A percentile compares a stretch with the other conserved stretches of the same genome.
phyloP scores from a whole-genome alignment of 1,139 yeast genomes.

The Scheffersomyces lignicola region DNA sequence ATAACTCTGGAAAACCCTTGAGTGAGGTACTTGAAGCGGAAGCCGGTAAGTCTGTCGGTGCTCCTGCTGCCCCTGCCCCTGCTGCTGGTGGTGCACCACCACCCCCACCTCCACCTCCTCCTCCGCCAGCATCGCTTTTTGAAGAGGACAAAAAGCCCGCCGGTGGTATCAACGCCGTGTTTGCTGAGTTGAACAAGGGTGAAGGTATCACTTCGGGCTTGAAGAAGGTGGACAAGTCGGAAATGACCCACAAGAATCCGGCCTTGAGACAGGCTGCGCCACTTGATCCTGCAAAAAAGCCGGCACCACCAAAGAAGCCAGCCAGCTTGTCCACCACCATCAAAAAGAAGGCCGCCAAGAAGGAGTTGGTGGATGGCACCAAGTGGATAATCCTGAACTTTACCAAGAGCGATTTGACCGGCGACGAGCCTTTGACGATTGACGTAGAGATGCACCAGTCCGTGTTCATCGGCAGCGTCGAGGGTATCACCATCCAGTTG shows the following conservation, averaged over 20 bases:
- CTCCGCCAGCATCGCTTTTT: constrained; percentile 69
- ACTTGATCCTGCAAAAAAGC: constrained; percentile 43
- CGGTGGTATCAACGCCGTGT: constrained; percentile 83
- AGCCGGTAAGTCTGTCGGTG: constrained; percentile 8
- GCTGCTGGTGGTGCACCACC: constrained; percentile 12
- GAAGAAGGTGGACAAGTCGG: constrained; percentile 88
- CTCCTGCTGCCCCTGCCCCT: constrained; percentile 19
- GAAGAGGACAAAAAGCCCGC: constrained; percentile 35
- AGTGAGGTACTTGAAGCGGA: constrained; percentile 28
- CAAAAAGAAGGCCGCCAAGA: constrained; percentile 62
- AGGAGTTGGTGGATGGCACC: constrained; percentile 79
- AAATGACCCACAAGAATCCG: constrained; percentile 95
- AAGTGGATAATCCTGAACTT: constrained; percentile 85
- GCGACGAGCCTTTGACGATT: constrained; percentile 56
- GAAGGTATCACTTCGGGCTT: constrained; percentile 79
- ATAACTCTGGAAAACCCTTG: constrained; percentile 51
- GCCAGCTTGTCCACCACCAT: constrained; percentile 43
- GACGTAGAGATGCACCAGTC: constrained; percentile 87
- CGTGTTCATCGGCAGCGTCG: constrained; percentile 82
- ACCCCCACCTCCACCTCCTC: constrained; percentile 67
- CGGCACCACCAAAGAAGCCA: constrained; percentile 78
- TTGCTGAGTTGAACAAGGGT: constrained; percentile 88
- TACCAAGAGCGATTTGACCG: constrained; percentile 45
- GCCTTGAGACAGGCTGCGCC: constrained; percentile 57
- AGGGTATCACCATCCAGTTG: constrained; percentile 71